These are phyloP conservation scores for Perkinsus olseni DNA, from an alignment of 169 alveolate genomes.

Conservation along the genomic window DNA sequence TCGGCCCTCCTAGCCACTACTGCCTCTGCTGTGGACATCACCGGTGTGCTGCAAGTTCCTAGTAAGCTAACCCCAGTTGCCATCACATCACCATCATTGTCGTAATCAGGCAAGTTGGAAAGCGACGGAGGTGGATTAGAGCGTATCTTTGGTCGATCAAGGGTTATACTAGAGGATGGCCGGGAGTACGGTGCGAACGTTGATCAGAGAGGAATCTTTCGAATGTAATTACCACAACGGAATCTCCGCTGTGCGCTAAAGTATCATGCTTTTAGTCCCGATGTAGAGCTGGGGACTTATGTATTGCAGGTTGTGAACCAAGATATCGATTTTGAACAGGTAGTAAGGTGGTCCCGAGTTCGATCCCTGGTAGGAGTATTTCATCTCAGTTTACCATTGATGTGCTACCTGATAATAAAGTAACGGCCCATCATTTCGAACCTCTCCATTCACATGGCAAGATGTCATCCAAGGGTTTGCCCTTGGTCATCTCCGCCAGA, in stretches of 20 bases:
- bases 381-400: not conserved
- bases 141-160: not conserved
- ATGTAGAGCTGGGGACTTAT: not conserved
- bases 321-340: not conserved
- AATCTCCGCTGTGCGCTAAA: not conserved
- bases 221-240: not conserved
- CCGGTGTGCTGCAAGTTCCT: not conserved
- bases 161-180: not conserved
- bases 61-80: not conserved
- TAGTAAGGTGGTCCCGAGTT: not conserved
- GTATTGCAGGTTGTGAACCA: not conserved
- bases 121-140: not conserved
- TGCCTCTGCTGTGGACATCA: not conserved
- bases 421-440: not conserved
- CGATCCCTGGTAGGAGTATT: not conserved
- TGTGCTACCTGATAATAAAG: not conserved
- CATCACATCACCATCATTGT: too few species aligned
- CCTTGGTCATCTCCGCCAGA: not conserved
- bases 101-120: too few species aligned
- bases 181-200: not conserved
- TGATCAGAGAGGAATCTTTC: not conserved
- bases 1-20: too few species aligned
- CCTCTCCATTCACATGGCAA: not conserved
- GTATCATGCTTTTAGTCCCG: not conserved
- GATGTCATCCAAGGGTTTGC: not conserved